Conservation (phyloP, 768 basidiomycete genomes). For the Fomitopsis pulvina region DNA sequence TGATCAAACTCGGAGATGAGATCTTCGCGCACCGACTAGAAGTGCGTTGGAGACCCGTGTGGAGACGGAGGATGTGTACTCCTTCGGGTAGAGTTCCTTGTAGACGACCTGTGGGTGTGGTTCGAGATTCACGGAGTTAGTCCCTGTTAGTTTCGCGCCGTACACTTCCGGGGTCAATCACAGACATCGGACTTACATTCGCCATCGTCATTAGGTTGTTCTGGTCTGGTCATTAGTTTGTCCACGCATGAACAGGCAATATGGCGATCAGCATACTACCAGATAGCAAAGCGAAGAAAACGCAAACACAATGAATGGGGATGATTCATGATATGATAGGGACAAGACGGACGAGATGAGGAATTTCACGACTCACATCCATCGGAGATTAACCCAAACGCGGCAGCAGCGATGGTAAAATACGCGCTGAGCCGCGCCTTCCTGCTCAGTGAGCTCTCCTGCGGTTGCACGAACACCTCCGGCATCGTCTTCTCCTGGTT, state of each 20-base stretch:
- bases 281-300: background rate
- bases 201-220: conserved; percentile 68
- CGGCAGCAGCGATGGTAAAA: conserved; percentile 59
- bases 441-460: background rate
- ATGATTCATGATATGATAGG: conserved; percentile 1
- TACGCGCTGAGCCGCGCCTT: conserved; percentile 48
- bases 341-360: no score
- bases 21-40: conserved; percentile 46
- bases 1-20: background rate
- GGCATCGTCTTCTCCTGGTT: background rate
- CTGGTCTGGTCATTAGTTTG: conserved; percentile 44
- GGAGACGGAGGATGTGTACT: conserved; percentile 53
- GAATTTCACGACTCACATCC: conserved; percentile 24
- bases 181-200: conserved; percentile 34
- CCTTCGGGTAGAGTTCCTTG: conserved; percentile 52
- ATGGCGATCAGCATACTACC: background rate
- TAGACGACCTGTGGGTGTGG: conserved; percentile 64
- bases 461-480: background rate
- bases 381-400: conserved; percentile 50
- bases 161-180: background rate
- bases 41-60: conserved; percentile 69
- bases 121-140: conserved; percentile 6
- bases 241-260: no score
- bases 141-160: background rate
- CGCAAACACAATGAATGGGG: background rate